Conservation (phyloP, 2,329 filamentous ascomycete genomes). For the Hypoxylon sp. region DNA sequence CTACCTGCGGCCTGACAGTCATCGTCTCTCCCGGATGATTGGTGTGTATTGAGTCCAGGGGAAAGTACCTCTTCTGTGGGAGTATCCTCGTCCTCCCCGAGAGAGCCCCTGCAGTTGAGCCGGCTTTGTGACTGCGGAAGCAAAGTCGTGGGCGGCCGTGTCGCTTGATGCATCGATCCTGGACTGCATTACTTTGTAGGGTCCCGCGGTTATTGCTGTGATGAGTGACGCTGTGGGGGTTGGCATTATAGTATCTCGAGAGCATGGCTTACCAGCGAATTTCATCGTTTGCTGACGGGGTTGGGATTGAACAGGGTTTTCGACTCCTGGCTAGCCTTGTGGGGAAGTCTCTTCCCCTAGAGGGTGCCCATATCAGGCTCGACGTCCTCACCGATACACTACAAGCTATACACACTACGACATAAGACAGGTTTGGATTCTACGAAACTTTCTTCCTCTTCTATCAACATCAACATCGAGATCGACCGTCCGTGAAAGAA, state of each 20-base stretch:
- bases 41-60: background rate
- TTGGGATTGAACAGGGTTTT: background rate
- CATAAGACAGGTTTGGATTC: background rate
- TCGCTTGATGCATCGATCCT: too few relatives aligned
- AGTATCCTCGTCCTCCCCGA: background rate
- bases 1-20: background rate
- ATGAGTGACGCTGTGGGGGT: background rate
- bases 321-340: background rate
- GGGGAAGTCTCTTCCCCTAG: background rate
- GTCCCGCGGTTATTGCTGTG: background rate
- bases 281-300: constrained; percentile 15
- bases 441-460: too few relatives aligned
- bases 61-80: background rate
- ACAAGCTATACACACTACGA: background rate
- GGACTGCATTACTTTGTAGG: constrained; percentile 6
- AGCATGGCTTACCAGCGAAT: constrained; percentile 9
- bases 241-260: constrained; percentile 10
- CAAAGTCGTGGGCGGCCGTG: background rate
- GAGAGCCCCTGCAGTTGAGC: background rate
- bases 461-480: too few relatives aligned
- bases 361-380: background rate
- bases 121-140: background rate
- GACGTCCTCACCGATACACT: background rate
- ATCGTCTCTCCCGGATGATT: background rate
- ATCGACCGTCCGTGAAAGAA: too few relatives aligned